Evolutionary conservation across 441 rosid species (phyloP).

Genomic region (Erodium trifolium): DNA sequence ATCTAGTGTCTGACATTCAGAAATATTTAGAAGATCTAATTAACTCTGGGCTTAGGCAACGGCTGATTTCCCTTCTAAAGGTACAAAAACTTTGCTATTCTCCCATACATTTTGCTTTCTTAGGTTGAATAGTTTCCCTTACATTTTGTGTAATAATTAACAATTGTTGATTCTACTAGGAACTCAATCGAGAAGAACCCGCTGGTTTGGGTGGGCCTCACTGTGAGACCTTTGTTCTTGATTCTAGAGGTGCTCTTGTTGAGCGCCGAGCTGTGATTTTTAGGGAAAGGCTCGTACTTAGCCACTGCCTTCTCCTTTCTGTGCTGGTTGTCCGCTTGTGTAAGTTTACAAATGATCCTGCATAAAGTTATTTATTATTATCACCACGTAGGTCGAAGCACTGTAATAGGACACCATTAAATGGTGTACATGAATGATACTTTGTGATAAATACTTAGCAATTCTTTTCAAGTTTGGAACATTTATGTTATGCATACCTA

Average conservation of each 20-base stretch:
- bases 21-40: conserved; percentile 71
- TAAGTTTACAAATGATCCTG: conserved; percentile 30
- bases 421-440: not conserved
- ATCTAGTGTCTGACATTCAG: conserved; percentile 65
- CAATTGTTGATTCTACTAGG: conserved; percentile 37
- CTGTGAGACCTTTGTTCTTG: conserved; percentile 66
- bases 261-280: conserved; percentile 79
- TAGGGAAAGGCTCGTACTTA: conserved; percentile 76
- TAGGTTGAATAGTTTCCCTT: not conserved
- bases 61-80: conserved; percentile 70
- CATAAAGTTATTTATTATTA: not conserved
- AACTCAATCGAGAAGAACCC: conserved; percentile 90
- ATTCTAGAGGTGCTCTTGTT: conserved; percentile 86
- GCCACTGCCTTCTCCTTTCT: conserved; percentile 90
- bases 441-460: not conserved
- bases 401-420: not conserved
- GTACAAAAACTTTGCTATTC: conserved; percentile 26
- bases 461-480: not conserved
- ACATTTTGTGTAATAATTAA: conserved; percentile 10
- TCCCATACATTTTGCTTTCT: conserved; percentile 11
- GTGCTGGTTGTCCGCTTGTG: conserved; percentile 69
- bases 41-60: conserved; percentile 64
- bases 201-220: conserved; percentile 86
- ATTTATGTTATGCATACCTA: not conserved
- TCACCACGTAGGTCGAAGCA: not conserved